Evolutionary conservation across 108 stramenopile genomes (phyloP), one percentile per base, ranked within the genome.

Genomic region (Nannochloropsis salina): DNA sequence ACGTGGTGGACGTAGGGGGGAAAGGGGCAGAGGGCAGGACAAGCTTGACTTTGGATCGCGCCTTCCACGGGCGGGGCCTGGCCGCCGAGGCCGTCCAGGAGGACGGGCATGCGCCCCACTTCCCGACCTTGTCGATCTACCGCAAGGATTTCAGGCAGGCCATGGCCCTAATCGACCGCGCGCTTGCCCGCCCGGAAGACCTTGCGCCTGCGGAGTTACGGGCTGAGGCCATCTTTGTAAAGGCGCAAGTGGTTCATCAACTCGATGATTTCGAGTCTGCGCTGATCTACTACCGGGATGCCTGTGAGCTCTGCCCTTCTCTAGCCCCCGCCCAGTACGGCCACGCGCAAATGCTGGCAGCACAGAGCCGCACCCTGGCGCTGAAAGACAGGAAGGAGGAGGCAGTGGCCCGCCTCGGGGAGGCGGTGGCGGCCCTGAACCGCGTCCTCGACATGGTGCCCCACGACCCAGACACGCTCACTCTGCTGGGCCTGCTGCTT

Each of bases 291-390:
- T 89, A 89, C 45, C 42, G 15, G 10, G 85, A 89, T 41, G 88
- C 88, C 44, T 85, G 85, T 80, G 43, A 88, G 12, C 51, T 88
- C 80, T 85, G 85, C 81, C 88, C 88, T 40, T 44, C 45, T 11
- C 84, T 88, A 42, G 82, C 88, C 43, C 88, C 80, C 41, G 88
- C 88, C 10, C 88, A 88, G 80, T 85, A 88, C 44, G 88, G 88
- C n/a, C 82, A 85, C 80, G 88, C 88, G 3, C 88, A 88, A 6
- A 74, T 74, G 61, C 61, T 74, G 61, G 61, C 61, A 74, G 61
- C 61, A 74, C 61, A 74, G n/a, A 74, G 61, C 61, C 61, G 61
- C 20, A 74, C 61, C 61, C 61, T 74, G 15, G n/a, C 61, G 20
- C 61, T 74, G 61, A 15, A n/a, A 6, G 61, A 74, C n/a, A 15